Base-by-base conservation (phyloP, 805 yeast genomes). In the Schwanniomyces occidentalis region DNA sequence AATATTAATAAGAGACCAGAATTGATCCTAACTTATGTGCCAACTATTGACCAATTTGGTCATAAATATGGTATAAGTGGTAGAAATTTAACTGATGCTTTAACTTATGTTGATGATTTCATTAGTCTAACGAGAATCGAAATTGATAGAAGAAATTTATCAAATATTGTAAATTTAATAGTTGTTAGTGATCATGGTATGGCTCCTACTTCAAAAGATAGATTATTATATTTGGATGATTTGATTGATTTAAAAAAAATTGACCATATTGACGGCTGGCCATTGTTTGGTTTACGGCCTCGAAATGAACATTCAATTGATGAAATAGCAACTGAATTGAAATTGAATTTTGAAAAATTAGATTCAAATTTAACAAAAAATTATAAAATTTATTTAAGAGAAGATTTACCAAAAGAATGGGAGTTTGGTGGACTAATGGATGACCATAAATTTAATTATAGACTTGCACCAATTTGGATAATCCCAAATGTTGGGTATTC, bases 111-210 rank as follows among this genome's bases (percentile, higher is more conserved):
- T 6, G 97, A 91, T 61, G 51, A 56, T 9, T 81, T 82, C 43
- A 58, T 91, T 9, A 72, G 69, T 10, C 53, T 64, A 4, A 38
- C 87, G 24, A 62, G 70, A 10, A 42, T 58, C 16, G 82, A 75
- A 6, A 46, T 90, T 14, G 39, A 51, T 1, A 50, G 54, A 13
- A 66, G 95, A 36, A 80, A 84, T 45, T 61, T 88, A 40, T 61
- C 73, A 0, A 69, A 78, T 15, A 70, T 87, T 26, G 85, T 84
- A 13, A 90, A 91, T 54, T 60, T 90, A 14, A 61, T 91, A 0
- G 63, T 90, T 27, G 84, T 90, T 3, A 85, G 95, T 28, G 96
- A 90, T 56, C 96, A 89, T 55, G 96, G 96, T 8, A 89, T 88
- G 95, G 82, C 95, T 0, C 91, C 95, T 5, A 84, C 95, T 1